These are phyloP conservation scores for Puccinia horiana DNA, from an alignment of 1,284 basidiomycete genomes.

Conservation along the genomic window DNA sequence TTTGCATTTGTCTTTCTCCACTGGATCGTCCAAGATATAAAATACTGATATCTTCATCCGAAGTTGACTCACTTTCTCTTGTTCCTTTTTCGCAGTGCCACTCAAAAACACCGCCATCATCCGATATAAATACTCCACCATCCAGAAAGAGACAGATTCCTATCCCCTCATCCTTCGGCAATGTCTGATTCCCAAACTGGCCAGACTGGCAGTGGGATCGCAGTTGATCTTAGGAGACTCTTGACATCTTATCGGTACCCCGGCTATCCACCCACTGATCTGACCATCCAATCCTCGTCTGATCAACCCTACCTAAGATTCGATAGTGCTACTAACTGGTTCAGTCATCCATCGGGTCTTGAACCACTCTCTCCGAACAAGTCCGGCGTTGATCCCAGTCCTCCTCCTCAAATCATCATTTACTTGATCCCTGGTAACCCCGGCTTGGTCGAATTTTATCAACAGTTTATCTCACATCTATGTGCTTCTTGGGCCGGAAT, in stretches of 20 bases:
- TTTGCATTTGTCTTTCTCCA: no score
- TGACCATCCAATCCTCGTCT: conserved; percentile 17
- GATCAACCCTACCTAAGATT: conserved; percentile 14
- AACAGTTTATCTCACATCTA: conserved; percentile 19
- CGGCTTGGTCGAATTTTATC: conserved; percentile 40
- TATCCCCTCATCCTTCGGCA: no score
- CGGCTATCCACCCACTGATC: conserved; percentile 16
- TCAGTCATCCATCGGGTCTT: not conserved
- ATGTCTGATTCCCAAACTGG: not conserved
- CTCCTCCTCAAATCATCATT: not conserved
- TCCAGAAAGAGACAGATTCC: no score
- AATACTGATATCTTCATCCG: no score
- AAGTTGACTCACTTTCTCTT: no score
- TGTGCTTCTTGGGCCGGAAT: not conserved
- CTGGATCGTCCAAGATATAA: no score
- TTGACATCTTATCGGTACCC: conserved; percentile 24
- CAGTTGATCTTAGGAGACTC: not conserved
- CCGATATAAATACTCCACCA: no score
- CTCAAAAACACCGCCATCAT: no score
- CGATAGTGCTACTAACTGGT: conserved; percentile 11
- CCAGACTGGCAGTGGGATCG: not conserved
- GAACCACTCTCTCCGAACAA: not conserved
- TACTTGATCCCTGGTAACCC: conserved; percentile 45
- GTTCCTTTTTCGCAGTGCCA: no score
- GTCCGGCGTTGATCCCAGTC: not conserved